phyloP scores from a whole-genome alignment of 225 moss, liverwort and hornwort species.

The Polytrichum formosum region DNA sequence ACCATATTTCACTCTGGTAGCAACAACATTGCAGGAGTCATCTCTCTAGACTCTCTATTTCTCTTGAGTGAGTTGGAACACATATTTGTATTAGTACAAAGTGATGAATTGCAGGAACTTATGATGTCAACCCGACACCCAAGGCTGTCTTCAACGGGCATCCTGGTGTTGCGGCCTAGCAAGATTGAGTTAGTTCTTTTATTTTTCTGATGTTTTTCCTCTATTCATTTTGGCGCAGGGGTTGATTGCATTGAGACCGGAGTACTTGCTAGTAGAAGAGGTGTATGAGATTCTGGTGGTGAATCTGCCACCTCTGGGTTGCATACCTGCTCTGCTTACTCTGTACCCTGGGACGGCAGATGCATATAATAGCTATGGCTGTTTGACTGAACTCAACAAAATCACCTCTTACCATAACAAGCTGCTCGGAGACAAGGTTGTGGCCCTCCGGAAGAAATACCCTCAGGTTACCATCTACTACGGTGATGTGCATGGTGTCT shows the following conservation, averaged over 20 bases:
- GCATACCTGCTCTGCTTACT: conserved; percentile 28
- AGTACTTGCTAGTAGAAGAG: not conserved
- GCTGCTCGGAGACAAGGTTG: conserved; percentile 9
- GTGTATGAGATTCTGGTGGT: conserved; percentile 21
- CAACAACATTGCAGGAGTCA: too few relatives aligned
- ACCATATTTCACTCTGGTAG: too few relatives aligned
- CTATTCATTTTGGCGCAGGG: not conserved
- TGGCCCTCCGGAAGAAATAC: conserved; percentile 13
- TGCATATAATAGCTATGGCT: conserved; percentile 16
- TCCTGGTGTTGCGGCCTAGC: too few relatives aligned
- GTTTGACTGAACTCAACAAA: conserved; percentile 16
- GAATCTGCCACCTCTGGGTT: conserved; percentile 36
- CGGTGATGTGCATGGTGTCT: conserved; percentile 18
- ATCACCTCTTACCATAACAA: conserved; percentile 18
- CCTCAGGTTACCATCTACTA: conserved; percentile 12
- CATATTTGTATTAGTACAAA: too few relatives aligned
- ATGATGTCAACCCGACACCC: too few relatives aligned
- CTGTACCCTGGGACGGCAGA: conserved; percentile 12
- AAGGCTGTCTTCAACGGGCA: too few relatives aligned
- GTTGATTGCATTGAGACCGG: not conserved
- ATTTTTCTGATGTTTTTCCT: too few relatives aligned
- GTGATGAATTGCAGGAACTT: too few relatives aligned
- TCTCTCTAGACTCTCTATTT: too few relatives aligned
- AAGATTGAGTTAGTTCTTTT: too few relatives aligned
- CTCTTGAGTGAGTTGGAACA: too few relatives aligned